A percentile compares a stretch with the other conserved stretches of the same genome.
These are phyloP conservation scores for Phytophthora vignae DNA, from an alignment of 352 stramenopile species.

Conservation along the genomic window DNA sequence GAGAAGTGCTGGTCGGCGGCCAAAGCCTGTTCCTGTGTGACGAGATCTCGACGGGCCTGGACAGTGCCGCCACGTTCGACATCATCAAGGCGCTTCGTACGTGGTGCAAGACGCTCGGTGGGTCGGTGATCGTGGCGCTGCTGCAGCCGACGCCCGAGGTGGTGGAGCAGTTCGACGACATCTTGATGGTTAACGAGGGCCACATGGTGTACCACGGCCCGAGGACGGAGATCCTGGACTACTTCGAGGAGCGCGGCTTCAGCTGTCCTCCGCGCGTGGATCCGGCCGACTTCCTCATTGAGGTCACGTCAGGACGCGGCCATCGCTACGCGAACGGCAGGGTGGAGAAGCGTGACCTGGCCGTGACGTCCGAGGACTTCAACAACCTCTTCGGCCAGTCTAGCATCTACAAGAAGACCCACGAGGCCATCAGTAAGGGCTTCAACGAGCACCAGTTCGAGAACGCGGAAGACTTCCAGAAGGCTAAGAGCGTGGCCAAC, in stretches of 20 bases:
- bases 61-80: slow-evolving; percentile 63
- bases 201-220: slow-evolving; percentile 94
- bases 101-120: slow-evolving; percentile 49
- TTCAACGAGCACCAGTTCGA: slow-evolving; percentile 72
- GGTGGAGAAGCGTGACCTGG: slow-evolving; percentile 37
- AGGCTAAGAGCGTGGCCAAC: slow-evolving; percentile 57
- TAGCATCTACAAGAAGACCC: slow-evolving; percentile 60
- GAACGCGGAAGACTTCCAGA: slow-evolving; percentile 61
- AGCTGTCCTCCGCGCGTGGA: slow-evolving; percentile 74
- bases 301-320: slow-evolving; percentile 70
- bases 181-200: slow-evolving; percentile 94
- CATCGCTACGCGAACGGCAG: slow-evolving; percentile 54
- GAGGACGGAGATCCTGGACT: slow-evolving; percentile 68
- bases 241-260: slow-evolving; percentile 90
- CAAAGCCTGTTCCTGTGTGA: slow-evolving; percentile 85
- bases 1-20: slow-evolving; percentile 51
- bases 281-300: slow-evolving; percentile 74
- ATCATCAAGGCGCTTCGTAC: slow-evolving; percentile 64
- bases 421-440: slow-evolving; percentile 49
- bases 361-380: slow-evolving; percentile 55
- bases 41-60: slow-evolving; percentile 69
- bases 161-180: slow-evolving; percentile 96
- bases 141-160: slow-evolving; percentile 87
- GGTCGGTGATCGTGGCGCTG: slow-evolving; percentile 45
- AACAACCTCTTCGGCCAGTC: slow-evolving; percentile 67